A percentile compares a stretch with the other conserved stretches of the same genome.
These are phyloP conservation scores for Polytolypa hystricis DNA, from an alignment of 2,329 filamentous ascomycete genomes.

Conservation along the genomic window DNA sequence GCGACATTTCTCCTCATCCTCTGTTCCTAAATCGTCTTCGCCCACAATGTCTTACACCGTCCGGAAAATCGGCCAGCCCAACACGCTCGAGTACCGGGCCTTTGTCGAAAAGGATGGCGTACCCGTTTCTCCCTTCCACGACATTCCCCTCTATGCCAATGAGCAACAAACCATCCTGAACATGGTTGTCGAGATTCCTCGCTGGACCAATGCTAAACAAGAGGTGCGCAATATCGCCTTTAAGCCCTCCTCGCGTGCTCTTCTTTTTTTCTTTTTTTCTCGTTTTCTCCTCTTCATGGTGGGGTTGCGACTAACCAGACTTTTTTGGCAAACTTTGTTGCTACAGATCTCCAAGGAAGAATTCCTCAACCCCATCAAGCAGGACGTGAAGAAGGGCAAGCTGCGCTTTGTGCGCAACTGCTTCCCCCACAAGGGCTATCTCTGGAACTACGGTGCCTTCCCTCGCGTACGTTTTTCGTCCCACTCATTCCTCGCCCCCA, in stretches of 20 bases:
- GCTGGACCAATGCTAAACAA: conserved; percentile 99
- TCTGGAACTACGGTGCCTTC: conserved; percentile 99
- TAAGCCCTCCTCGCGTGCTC: too few relatives aligned
- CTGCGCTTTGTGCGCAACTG: conserved; percentile 99
- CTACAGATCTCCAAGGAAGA: conserved; percentile 95
- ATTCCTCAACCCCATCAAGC: conserved; percentile 96
- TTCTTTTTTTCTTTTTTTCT: background rate
- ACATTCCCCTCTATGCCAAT: conserved; percentile 96
- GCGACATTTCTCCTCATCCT: conserved; percentile 38
- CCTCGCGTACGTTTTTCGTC: conserved; percentile 66
- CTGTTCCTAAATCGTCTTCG: conserved; percentile 19
- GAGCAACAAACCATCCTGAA: conserved; percentile 90
- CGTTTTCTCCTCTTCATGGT: too few relatives aligned
- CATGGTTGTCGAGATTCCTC: conserved; percentile 98
- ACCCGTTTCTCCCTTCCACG: conserved; percentile 91
- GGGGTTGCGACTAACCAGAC: background rate
- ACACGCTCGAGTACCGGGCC: conserved; percentile 94
- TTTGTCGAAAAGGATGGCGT: conserved; percentile 97
- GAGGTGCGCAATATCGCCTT: too few relatives aligned
- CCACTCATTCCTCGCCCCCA: conserved; percentile 11
- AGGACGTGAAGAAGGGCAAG: conserved; percentile 99
- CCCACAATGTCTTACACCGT: conserved; percentile 48
- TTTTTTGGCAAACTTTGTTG: background rate
- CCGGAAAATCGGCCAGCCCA: conserved; percentile 78
- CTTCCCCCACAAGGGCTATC: conserved; percentile 99